Base-by-base conservation (phyloP, 352 stramenopile genomes). In the Pythium grandisporangium region DNA sequence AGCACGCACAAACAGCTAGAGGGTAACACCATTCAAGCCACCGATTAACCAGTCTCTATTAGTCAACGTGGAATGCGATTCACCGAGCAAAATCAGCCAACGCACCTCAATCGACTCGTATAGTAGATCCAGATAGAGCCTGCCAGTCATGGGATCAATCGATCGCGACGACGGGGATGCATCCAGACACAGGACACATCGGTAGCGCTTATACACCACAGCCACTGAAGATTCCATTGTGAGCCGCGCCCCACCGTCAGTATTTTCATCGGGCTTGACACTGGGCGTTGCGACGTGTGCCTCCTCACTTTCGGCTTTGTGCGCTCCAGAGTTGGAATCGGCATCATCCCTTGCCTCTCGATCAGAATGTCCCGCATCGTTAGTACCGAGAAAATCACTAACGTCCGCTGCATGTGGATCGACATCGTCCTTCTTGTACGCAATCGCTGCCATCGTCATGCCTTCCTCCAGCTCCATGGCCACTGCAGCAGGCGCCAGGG, bases 131-230 rank as follows among this genome's bases (percentile, higher is more conserved):
- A 93, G 51, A 51, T 93, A 92, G 14, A 93, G 55, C 2, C 66
- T 67, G 8, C 80, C 82, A 0, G 73, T 81, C 0, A 55, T 47
- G 13, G 78, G 60, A 42, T 95, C 82, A 38, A 95, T 92, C 21
- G 82, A 84, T 19, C 89, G 55, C 19, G 78, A 77, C 24, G 79
- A 95, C 12, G 79, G 82, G 25, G 77, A 93, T 21, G 74, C 76
- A 47, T 95, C 82, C 16, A 95, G 63, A 55, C 75, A 93, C 25
- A 95, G 45, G 5, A 88, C 77, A 32, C 79, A 88, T 39, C 79
- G 77, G 37, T 93, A 95, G 33, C 73, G 70, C 14, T 64, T 55
- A 56, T 89, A 93, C 22, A 90, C 53, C 30, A 78, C 58, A n/a
- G 43, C 32, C 14, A 93, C 66, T 30, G 59, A 41, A 0, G 67